Base-by-base conservation (phyloP, 768 basidiomycete species). In the Tephrocybe sp. region DNA sequence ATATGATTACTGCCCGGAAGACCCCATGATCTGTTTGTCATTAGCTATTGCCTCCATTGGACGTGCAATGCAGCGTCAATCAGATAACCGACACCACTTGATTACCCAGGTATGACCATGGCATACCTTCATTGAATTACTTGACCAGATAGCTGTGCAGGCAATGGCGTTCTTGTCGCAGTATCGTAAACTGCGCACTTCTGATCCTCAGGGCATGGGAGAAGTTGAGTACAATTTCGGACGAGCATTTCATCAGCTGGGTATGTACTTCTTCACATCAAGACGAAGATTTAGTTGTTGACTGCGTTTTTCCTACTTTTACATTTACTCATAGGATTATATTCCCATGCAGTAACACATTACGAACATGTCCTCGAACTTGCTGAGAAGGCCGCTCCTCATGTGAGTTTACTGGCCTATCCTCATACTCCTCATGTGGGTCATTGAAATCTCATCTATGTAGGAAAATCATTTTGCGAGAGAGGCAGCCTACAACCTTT, bases 211-310 rank as follows among this genome's bases (percentile, higher is more conserved):
- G 2, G 74, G 71, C 2, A 56, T 77, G 19, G 78, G 83, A 24
- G 95, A 98, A 65, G 86, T 96, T 3, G 92, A 99, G 50, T 98
- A 81, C 64, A 99, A 99, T 65, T 90, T 95, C 61, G 96, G 87
- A 0, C 76, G 96, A 38, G 82, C 84, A 1, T 98, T 97, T 64
- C 96, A 98, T 62, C 89, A 94, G 51, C 73, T 97, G n/a, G 90
- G 93, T 92, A 53, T 47, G 78, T 59, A 11, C 16, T 3, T 4
- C 5, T 9, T 25, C 2, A 24, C 7, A 8, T 11, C 25, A 9
- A 11, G 3, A 13, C 5, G 24, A 16, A 6, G 32, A 36, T 15
- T 27, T 15, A 22, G 13, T 31, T 15, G n/a, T 4, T 44, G 16
- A 16, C 43, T 28, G 15, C 16, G 19, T 4, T 41, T 15, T 15